Evolutionary conservation across 2,329 filamentous ascomycete species (phyloP).

Genomic region (Penicillium olsonii): DNA sequence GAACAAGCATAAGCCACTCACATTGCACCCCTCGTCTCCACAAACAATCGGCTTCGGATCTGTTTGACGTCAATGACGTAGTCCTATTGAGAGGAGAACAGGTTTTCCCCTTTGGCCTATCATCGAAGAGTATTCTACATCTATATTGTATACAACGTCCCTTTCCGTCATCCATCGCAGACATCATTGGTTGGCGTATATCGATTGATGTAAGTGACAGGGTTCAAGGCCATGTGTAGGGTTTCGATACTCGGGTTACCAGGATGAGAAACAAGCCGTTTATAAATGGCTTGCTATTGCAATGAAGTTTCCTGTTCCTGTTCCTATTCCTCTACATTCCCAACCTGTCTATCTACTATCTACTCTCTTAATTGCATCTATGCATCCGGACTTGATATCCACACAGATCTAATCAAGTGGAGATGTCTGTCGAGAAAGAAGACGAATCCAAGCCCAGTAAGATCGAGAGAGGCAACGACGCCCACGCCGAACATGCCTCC

Average conservation of each 20-base stretch:
- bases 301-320: neutral
- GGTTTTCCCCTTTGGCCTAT: neutral
- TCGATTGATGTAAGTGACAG: neutral
- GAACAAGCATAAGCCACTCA: too few species aligned
- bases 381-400: too few species aligned
- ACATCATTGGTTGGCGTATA: neutral
- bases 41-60: too few species aligned
- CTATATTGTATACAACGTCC: neutral
- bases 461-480: constrained; percentile 13
- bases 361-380: too few species aligned
- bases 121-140: neutral
- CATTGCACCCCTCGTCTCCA: too few species aligned
- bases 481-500: constrained; percentile 22
- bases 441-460: neutral
- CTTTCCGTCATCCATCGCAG: neutral
- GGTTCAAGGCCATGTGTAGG: neutral
- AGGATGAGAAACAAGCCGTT: neutral
- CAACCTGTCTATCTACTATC: too few species aligned
- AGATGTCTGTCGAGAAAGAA: constrained; percentile 18
- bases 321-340: neutral
- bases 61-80: neutral
- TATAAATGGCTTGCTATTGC: neutral
- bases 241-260: too few species aligned
- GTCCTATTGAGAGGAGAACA: neutral
- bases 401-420: neutral